A percentile compares a stretch with the other conserved stretches of the same genome.
phyloP scores from a whole-genome alignment of 2,329 filamentous ascomycete genomes.

The Verticillium alfalfae region DNA sequence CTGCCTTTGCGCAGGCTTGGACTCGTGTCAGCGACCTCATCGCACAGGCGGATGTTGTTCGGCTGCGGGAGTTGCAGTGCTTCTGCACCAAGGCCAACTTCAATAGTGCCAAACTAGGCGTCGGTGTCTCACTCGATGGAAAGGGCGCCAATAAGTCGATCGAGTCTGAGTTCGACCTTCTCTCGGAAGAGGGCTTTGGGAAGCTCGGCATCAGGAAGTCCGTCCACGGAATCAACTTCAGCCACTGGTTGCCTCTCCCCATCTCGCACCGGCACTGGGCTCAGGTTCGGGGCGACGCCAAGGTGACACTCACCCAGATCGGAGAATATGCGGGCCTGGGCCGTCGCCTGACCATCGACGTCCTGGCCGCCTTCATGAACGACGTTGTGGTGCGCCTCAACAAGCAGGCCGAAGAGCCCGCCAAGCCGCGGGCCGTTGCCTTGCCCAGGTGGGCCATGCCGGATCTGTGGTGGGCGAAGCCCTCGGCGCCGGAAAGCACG shows the following conservation, averaged over 20 bases:
- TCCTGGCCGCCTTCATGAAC: constrained; percentile 44
- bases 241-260: constrained; percentile 39
- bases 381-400: constrained; percentile 42
- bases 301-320: constrained; percentile 9
- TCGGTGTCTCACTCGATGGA: constrained; percentile 27
- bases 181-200: constrained; percentile 34
- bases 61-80: constrained; percentile 39
- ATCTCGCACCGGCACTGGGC: constrained; percentile 39
- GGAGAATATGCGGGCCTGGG: neutral
- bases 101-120: constrained; percentile 29
- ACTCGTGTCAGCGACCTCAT: constrained; percentile 26
- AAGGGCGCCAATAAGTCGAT: constrained; percentile 18
- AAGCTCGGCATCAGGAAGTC: constrained; percentile 29
- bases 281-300: constrained; percentile 15
- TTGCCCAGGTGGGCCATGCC: constrained; percentile 8
- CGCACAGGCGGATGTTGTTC: constrained; percentile 26
- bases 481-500: constrained; percentile 23
- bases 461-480: too few species aligned
- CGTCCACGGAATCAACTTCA: constrained; percentile 33
- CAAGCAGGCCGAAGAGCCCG: constrained; percentile 15
- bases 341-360: constrained; percentile 18
- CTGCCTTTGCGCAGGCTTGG: constrained; percentile 28
- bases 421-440: neutral
- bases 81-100: constrained; percentile 38
- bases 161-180: constrained; percentile 42